Conservation (phyloP, 441 rosid genomes). For the Omphalea diandra region DNA sequence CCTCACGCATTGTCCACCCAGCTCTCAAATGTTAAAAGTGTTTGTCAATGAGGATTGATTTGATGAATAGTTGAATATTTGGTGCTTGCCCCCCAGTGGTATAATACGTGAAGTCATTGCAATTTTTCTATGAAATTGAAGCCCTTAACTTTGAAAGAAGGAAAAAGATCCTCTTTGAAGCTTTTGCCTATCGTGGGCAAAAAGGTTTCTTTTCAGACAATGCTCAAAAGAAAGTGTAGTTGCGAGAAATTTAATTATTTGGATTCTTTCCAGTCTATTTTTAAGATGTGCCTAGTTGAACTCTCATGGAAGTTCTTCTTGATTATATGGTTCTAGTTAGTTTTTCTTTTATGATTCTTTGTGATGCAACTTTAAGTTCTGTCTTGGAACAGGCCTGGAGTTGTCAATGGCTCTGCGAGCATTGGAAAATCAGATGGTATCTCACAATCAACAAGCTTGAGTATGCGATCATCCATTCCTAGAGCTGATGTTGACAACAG, state of each 20-base stretch:
- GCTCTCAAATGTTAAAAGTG: not conserved
- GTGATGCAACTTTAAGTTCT: slow-evolving; percentile 22
- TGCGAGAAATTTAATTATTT: not conserved
- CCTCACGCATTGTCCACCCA: not conserved
- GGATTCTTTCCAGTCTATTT: slow-evolving; percentile 14
- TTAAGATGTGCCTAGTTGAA: slow-evolving; percentile 2
- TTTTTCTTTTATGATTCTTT: slow-evolving; percentile 12
- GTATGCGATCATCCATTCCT: slow-evolving; percentile 57
- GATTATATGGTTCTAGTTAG: not conserved
- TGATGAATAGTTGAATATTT: slow-evolving; percentile 4
- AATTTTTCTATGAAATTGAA: slow-evolving; percentile 8
- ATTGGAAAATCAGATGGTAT: slow-evolving; percentile 71
- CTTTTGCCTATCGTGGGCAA: not conserved
- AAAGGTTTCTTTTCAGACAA: no score
- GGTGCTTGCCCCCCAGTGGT: not conserved
- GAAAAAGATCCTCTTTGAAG: not conserved
- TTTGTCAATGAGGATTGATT: slow-evolving; percentile 19
- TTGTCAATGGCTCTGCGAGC: slow-evolving; percentile 59
- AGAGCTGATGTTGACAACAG: slow-evolving; percentile 63
- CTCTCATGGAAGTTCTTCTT: not conserved
- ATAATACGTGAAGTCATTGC: not conserved
- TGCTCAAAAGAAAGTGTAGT: not conserved
- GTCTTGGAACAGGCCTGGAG: slow-evolving; percentile 62
- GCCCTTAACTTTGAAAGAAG: not conserved
- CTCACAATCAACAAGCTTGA: slow-evolving; percentile 60